Evolutionary conservation across 1,284 basidiomycete genomes (phyloP).

Genomic region (Pseudozyma thailandica): DNA sequence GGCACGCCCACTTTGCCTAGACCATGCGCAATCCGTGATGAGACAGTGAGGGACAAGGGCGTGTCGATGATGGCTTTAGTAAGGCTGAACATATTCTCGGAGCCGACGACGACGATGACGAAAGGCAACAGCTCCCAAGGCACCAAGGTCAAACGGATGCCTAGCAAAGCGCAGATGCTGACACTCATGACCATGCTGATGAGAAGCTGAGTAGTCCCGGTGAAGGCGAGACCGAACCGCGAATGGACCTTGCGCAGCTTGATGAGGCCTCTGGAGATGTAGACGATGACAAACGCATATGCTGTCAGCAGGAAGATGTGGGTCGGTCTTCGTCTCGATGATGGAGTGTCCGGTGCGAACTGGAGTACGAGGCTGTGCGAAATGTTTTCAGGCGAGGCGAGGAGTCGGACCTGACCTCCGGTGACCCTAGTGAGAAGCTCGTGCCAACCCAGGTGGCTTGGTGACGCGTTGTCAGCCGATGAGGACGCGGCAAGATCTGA

Average conservation of each 20-base stretch:
- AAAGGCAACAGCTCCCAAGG: conserved; percentile 90
- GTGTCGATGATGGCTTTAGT: conserved; percentile 89
- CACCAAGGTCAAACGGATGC: conserved; percentile 85
- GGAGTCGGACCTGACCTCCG: conserved; percentile 51
- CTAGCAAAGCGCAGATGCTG: conserved; percentile 85
- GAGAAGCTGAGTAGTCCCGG: conserved; percentile 87
- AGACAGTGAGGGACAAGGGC: conserved; percentile 87
- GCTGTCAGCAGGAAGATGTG: conserved; percentile 77
- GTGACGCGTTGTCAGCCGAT: neutral
- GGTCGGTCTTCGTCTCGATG: conserved; percentile 30
- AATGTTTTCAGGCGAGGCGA: conserved; percentile 44
- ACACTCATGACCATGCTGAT: conserved; percentile 93
- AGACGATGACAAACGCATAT: conserved; percentile 81
- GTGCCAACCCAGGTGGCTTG: conserved; percentile 40
- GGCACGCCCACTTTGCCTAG: conserved; percentile 86
- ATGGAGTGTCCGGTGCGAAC: conserved; percentile 49
- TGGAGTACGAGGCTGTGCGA: conserved; percentile 52
- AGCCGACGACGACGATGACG: conserved; percentile 92
- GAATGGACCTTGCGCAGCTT: conserved; percentile 77
- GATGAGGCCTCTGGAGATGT: conserved; percentile 80
- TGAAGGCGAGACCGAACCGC: conserved; percentile 88
- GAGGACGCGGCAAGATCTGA: neutral
- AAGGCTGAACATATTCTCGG: conserved; percentile 96
- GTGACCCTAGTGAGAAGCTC: conserved; percentile 51
- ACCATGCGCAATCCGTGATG: conserved; percentile 89